Percentiles rank a stretch among this genome's conserved stretches.
phyloP scores from a whole-genome alignment of 306 rosid species.

The Rosa multiflora region DNA sequence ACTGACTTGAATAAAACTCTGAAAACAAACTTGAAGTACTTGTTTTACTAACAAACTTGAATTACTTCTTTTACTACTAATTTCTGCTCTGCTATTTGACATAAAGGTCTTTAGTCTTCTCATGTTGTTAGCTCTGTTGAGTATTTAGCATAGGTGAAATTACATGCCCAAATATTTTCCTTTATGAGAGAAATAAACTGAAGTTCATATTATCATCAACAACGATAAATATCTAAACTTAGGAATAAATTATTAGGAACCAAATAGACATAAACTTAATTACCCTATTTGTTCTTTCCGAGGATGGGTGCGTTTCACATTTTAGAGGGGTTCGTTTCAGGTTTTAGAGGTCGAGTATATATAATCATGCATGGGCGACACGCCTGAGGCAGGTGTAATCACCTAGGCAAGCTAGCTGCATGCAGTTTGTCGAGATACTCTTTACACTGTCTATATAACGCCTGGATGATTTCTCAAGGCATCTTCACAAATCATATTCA shows the following conservation, averaged over 20 bases:
- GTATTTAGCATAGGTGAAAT: constrained; percentile 2
- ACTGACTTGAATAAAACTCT: neutral
- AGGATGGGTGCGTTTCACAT: neutral
- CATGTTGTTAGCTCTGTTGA: neutral
- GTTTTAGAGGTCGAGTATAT: neutral
- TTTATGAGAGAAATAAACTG: neutral
- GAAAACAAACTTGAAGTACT: neutral
- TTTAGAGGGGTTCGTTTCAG: no score
- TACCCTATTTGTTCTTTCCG: neutral
- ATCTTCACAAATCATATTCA: constrained; percentile 2
- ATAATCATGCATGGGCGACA: neutral
- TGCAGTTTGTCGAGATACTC: neutral
- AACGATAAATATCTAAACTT: neutral
- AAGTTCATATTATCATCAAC: neutral
- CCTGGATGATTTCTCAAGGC: neutral
- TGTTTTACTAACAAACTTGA: neutral
- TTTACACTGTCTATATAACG: constrained; percentile 17
- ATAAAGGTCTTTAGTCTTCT: neutral
- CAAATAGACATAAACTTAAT: neutral
- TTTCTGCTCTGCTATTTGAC: neutral
- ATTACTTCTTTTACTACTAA: neutral
- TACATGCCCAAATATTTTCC: neutral
- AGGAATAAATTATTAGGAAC: neutral
- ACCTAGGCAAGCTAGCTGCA: constrained; percentile 2
- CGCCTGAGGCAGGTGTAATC: constrained; percentile 18